phyloP scores from a whole-genome alignment of 371 early-diverging fungal species.

The Smittium culicis region DNA sequence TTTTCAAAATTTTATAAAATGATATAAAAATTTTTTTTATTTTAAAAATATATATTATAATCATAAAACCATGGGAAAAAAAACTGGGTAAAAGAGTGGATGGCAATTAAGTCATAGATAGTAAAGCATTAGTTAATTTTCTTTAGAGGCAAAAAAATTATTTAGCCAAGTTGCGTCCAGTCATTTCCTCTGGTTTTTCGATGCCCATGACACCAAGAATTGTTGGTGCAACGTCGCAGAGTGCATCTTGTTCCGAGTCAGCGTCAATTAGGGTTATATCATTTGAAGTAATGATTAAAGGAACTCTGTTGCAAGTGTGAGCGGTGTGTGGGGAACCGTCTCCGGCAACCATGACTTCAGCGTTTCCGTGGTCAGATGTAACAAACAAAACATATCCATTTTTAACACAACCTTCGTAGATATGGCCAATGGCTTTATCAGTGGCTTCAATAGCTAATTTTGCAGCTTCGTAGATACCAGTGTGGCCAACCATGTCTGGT shows the following conservation, averaged over 20 bases:
- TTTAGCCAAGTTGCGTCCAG: slow-evolving; percentile 43
- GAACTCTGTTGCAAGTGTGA: slow-evolving; percentile 87
- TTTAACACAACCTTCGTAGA: slow-evolving; percentile 81
- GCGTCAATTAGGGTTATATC: slow-evolving; percentile 30
- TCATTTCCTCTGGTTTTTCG: slow-evolving; percentile 90
- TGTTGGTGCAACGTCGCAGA: slow-evolving; percentile 99
- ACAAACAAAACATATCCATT: slow-evolving; percentile 86
- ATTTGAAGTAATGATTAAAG: slow-evolving; percentile 72
- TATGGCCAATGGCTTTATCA: slow-evolving; percentile 85
- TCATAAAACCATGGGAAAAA: no score
- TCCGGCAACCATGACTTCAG: slow-evolving; percentile 94
- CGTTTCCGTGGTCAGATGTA: slow-evolving; percentile 99
- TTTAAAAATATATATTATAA: no score
- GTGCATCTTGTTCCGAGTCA: slow-evolving; percentile 43
- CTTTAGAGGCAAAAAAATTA: slow-evolving; percentile 11
- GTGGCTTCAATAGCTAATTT: slow-evolving; percentile 85
- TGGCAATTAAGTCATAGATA: not conserved
- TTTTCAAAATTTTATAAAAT: no score
- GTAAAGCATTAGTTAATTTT: not conserved
- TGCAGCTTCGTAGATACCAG: slow-evolving; percentile 93
- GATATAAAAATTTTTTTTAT: no score
- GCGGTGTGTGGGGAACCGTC: slow-evolving; percentile 88
- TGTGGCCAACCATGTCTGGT: slow-evolving; percentile 99
- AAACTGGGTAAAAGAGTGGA: no score
- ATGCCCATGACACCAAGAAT: slow-evolving; percentile 87